phyloP scores from a whole-genome alignment of 805 yeast genomes.

The Wickerhamomyces sydowiorum region DNA sequence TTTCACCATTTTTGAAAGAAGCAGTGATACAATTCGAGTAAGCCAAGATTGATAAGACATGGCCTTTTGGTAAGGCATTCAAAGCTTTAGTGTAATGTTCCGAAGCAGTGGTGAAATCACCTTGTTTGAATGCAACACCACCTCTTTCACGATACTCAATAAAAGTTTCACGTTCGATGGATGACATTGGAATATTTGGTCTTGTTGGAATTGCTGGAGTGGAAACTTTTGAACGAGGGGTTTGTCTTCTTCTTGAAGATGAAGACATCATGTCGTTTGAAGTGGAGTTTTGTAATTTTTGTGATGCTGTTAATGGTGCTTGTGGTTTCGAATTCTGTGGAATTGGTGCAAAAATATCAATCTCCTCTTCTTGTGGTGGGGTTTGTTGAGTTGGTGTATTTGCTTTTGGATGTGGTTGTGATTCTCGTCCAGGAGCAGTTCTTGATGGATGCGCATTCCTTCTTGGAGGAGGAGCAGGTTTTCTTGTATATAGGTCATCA shows the following conservation, averaged over 20 bases:
- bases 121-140: slow-evolving; percentile 61
- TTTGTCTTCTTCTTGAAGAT: slow-evolving; percentile 14
- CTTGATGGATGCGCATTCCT: slow-evolving; percentile 2
- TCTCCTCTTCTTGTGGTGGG: slow-evolving; percentile 1
- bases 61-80: slow-evolving; percentile 54
- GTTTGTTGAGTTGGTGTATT: not conserved
- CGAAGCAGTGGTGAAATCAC: slow-evolving; percentile 71
- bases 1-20: slow-evolving; percentile 63
- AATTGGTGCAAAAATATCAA: slow-evolving; percentile 10
- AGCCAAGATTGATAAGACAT: slow-evolving; percentile 61
- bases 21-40: slow-evolving; percentile 73
- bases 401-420: slow-evolving; percentile 8
- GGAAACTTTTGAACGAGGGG: not conserved
- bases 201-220: slow-evolving; percentile 6
- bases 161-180: slow-evolving; percentile 29
- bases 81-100: slow-evolving; percentile 51
- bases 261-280: slow-evolving; percentile 20
- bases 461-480: not conserved
- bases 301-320: not conserved
- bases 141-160: slow-evolving; percentile 51
- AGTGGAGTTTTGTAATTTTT: not conserved
- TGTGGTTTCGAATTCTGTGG: not conserved
- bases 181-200: slow-evolving; percentile 9
- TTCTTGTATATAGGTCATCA: not conserved
- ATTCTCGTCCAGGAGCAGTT: not conserved